phyloP scores from a whole-genome alignment of 2,329 filamentous ascomycete genomes.

The Trichoderma polysporum region DNA sequence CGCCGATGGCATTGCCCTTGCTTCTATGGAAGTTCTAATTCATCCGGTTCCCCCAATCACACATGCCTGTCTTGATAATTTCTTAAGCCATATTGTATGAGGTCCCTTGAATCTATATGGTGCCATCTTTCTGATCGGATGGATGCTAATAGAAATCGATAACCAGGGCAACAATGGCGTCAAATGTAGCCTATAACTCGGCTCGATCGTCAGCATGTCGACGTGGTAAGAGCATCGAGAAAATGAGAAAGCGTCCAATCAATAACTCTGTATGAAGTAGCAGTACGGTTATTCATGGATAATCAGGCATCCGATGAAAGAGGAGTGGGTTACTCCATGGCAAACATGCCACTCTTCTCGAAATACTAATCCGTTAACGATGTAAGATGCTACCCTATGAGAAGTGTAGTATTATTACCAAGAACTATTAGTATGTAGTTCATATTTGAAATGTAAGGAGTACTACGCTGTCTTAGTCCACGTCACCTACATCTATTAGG shows the following conservation, averaged over 20 bases:
- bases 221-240: neutral
- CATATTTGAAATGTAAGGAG: neutral
- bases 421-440: neutral
- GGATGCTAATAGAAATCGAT: neutral
- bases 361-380: neutral
- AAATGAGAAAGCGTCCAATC: neutral
- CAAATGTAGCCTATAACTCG: neutral
- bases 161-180: neutral
- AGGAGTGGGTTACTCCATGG: neutral
- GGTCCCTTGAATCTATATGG: neutral
- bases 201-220: neutral
- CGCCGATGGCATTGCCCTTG: neutral
- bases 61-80: neutral
- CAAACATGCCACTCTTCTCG: neutral
- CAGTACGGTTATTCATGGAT: neutral
- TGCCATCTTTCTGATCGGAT: neutral
- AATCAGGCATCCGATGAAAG: neutral
- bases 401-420: neutral
- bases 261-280: neutral
- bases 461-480: neutral
- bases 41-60: neutral
- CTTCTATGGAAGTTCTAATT: neutral
- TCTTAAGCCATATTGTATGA: neutral
- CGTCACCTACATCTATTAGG: neutral
- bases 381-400: neutral